phyloP scores from a whole-genome alignment of 169 alveolate species.

The Plasmodium vivax region DNA sequence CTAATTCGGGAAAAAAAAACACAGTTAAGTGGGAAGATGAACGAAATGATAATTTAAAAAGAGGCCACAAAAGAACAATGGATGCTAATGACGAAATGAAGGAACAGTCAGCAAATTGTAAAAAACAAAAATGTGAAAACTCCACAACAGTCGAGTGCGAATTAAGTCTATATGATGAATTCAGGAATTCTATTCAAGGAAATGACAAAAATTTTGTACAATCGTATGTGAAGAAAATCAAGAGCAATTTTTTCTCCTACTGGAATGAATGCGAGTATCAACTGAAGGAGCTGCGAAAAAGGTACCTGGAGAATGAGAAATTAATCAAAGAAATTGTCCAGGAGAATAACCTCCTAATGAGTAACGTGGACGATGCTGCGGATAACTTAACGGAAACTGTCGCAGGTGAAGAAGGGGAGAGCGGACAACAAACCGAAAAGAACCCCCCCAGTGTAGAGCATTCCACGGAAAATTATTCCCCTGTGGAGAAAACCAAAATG shows the following conservation, averaged over 20 bases:
- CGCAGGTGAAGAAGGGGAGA: not conserved
- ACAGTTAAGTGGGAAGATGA: constrained; percentile 36
- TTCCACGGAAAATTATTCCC: not conserved
- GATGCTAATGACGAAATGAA: constrained; percentile 4
- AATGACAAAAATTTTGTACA: constrained; percentile 32
- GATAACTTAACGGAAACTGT: not conserved
- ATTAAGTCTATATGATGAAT: constrained; percentile 43
- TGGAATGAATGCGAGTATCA: constrained; percentile 70
- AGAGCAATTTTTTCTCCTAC: constrained; percentile 19
- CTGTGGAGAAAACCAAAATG: not conserved
- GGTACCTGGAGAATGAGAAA: constrained; percentile 54
- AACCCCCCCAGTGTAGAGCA: not conserved
- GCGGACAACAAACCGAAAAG: not conserved
- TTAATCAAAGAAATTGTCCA: constrained; percentile 61
- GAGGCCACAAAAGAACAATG: constrained; percentile 26
- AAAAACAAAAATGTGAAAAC: constrained; percentile 38
- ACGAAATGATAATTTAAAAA: constrained; percentile 7
- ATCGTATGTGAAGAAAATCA: constrained; percentile 42
- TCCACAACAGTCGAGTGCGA: not conserved
- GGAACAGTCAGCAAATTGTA: not conserved
- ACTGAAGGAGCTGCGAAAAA: constrained; percentile 21
- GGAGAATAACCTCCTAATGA: constrained; percentile 38
- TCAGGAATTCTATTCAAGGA: constrained; percentile 14
- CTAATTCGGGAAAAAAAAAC: not conserved
- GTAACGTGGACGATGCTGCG: not conserved